Evolutionary conservation across 768 basidiomycete species (phyloP).

Genomic region (Pleurotus platypus): DNA sequence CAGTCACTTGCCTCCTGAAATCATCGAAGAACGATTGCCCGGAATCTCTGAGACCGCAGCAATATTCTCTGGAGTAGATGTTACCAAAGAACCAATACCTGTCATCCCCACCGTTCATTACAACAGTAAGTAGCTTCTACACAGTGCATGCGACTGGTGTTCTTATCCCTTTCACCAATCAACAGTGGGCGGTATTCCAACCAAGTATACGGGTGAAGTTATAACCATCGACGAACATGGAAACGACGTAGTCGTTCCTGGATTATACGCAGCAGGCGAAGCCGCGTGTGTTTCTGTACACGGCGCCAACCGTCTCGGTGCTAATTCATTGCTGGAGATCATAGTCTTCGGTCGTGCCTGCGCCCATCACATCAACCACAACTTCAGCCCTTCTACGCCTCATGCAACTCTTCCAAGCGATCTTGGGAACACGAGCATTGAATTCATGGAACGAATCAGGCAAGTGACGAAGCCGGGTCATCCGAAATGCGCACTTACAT

Average conservation of each 20-base stretch:
- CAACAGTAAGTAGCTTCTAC: conserved; percentile 66
- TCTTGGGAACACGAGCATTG: conserved; percentile 78
- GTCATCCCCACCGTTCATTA: conserved; percentile 98
- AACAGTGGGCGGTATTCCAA: conserved; percentile 97
- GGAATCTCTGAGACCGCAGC: conserved; percentile 99
- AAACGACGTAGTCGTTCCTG: conserved; percentile 90
- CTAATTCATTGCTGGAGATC: conserved; percentile 97
- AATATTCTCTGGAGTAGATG: conserved; percentile 97
- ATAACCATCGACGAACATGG: conserved; percentile 83
- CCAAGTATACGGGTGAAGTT: conserved; percentile 95
- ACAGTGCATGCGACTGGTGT: no score
- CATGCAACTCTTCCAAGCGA: conserved; percentile 86
- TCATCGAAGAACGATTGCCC: conserved; percentile 93
- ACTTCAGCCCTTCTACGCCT: conserved; percentile 78
- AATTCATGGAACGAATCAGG: conserved; percentile 85
- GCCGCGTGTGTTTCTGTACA: conserved; percentile 98
- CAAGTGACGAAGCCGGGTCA: conserved; percentile 15
- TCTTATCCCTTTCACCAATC: not conserved
- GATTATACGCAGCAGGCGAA: conserved; percentile 97
- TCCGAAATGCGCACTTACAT: not conserved
- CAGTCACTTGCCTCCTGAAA: conserved; percentile 91
- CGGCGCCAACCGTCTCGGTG: conserved; percentile 97
- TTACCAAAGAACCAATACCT: conserved; percentile 98
- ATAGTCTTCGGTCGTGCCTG: conserved; percentile 98
- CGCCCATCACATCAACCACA: conserved; percentile 94